Percentiles rank a stretch among this genome's conserved stretches.
These are phyloP conservation scores for Candida rishiriensis DNA, from an alignment of 805 yeast species.

Conservation along the genomic window DNA sequence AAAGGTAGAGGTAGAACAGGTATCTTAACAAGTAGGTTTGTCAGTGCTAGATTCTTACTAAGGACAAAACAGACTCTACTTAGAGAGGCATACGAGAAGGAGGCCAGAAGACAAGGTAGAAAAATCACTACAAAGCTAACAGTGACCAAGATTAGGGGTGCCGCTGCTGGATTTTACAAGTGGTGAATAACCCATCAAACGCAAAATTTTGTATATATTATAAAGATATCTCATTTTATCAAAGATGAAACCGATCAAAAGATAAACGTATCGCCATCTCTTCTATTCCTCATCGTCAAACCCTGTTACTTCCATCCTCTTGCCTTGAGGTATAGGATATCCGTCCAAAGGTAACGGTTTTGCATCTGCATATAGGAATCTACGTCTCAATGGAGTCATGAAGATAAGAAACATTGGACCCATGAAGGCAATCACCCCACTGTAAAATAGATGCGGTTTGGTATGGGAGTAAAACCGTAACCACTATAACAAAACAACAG, in stretches of 20 bases:
- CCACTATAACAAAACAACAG: constrained; percentile 42
- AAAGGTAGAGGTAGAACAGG: constrained; percentile 93
- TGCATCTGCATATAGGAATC: constrained; percentile 59
- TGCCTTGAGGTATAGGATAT: constrained; percentile 52
- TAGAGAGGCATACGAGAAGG: constrained; percentile 57
- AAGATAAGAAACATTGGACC: constrained; percentile 62
- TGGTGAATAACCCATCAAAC: constrained; percentile 40
- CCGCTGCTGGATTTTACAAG: constrained; percentile 47
- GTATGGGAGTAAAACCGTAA: constrained; percentile 70
- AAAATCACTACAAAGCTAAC: constrained; percentile 40
- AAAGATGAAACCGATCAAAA: constrained; percentile 4
- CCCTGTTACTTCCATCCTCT: constrained; percentile 48
- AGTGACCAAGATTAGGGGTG: constrained; percentile 43
- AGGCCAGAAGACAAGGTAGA: constrained; percentile 40
- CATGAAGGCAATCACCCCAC: constrained; percentile 57
- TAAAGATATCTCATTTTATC: background rate
- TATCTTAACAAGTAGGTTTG: constrained; percentile 65
- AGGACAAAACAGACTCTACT: constrained; percentile 60
- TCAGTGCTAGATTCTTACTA: constrained; percentile 76
- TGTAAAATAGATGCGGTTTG: constrained; percentile 68
- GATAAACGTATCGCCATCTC: constrained; percentile 7
- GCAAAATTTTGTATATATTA: background rate
- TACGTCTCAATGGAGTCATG: constrained; percentile 66
- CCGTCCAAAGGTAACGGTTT: constrained; percentile 56
- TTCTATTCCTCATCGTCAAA: constrained; percentile 45